These are phyloP conservation scores for Isatis tinctoria DNA, from an alignment of 345 rosid genomes.

Conservation along the genomic window DNA sequence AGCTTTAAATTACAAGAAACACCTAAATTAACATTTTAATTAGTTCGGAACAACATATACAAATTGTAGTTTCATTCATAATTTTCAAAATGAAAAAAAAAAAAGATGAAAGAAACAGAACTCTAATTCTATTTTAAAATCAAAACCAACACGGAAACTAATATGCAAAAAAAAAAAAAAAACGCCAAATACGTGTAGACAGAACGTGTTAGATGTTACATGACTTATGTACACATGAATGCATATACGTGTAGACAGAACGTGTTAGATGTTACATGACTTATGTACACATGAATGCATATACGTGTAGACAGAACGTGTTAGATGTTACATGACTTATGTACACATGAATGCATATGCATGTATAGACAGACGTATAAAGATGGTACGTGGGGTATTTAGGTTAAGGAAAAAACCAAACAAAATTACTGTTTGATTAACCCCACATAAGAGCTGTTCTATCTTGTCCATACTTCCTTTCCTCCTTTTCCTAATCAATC, in stretches of 20 bases:
- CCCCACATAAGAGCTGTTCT: constrained; percentile 33
- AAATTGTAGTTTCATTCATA: neutral
- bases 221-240: too few species aligned
- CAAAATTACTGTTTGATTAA: constrained; percentile 23
- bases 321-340: neutral
- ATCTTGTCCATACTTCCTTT: constrained; percentile 22
- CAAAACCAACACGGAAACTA: neutral
- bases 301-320: constrained; percentile 2
- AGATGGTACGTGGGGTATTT: constrained; percentile 27
- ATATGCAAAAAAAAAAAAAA: neutral
- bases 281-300: too few species aligned
- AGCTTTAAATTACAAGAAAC: neutral
- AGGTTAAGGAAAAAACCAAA: constrained; percentile 29
- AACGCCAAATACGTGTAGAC: too few species aligned
- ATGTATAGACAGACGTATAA: constrained; percentile 17
- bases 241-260: too few species aligned
- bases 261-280: too few species aligned
- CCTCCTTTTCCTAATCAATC: constrained; percentile 12
- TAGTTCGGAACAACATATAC: neutral
- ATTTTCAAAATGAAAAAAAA: neutral
- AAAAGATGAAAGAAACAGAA: neutral
- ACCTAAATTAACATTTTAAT: neutral
- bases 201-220: too few species aligned
- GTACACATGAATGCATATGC: constrained; percentile 4
- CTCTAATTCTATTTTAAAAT: neutral